Evolutionary conservation across 306 rosid genomes (phyloP).

Genomic region (Hippophae tibetana): DNA sequence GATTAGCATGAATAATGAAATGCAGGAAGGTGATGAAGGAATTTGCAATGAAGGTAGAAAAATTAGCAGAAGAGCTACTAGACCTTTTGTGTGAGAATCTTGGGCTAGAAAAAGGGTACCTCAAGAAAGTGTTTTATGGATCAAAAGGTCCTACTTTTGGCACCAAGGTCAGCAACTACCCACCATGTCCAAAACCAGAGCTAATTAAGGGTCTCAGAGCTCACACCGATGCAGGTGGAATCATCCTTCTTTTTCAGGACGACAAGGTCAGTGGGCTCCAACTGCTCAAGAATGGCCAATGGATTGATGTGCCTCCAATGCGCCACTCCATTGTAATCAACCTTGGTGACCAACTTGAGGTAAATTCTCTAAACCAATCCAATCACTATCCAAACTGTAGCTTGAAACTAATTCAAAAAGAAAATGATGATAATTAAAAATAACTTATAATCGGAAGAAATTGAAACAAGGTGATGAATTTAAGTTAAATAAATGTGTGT

Average conservation of each 20-base stretch:
- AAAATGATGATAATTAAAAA: too few species aligned
- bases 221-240: constrained; percentile 92
- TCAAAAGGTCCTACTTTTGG: constrained; percentile 84
- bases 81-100: constrained; percentile 87
- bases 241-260: constrained; percentile 80
- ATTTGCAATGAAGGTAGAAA: constrained; percentile 53
- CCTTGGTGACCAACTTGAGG: constrained; percentile 93
- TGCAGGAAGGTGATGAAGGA: constrained; percentile 68
- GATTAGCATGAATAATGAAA: not conserved
- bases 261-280: constrained; percentile 89
- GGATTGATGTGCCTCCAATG: constrained; percentile 90
- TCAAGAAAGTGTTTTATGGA: constrained; percentile 64
- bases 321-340: constrained; percentile 80
- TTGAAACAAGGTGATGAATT: not conserved
- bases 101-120: constrained; percentile 70
- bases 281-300: constrained; percentile 61
- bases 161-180: constrained; percentile 85
- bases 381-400: not conserved
- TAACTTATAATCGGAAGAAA: not conserved
- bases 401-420: too few species aligned
- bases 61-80: constrained; percentile 60
- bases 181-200: constrained; percentile 77
- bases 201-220: constrained; percentile 84
- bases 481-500: not conserved
- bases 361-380: constrained; percentile 1